Evolutionary conservation across 2,329 filamentous ascomycete species (phyloP).

Genomic region (Nannizziopsis arthrosporioides): DNA sequence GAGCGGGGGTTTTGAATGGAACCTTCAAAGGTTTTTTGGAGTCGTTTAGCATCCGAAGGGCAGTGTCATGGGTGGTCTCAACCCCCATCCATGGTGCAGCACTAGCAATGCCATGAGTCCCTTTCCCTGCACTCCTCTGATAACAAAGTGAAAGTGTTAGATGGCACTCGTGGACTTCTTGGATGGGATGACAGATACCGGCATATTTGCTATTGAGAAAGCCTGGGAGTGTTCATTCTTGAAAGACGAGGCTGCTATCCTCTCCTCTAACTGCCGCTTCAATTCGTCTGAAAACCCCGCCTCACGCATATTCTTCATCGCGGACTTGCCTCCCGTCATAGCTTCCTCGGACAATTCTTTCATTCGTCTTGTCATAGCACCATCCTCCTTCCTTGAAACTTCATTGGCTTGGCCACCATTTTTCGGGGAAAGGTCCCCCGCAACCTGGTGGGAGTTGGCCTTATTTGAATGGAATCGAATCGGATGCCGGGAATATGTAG

Average conservation of each 20-base stretch:
- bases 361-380: slow-evolving; percentile 48
- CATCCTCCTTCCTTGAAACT: slow-evolving; percentile 28
- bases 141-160: neutral
- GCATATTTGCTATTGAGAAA: slow-evolving; percentile 44
- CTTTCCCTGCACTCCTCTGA: slow-evolving; percentile 50
- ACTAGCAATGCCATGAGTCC: slow-evolving; percentile 55
- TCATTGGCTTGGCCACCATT: slow-evolving; percentile 12
- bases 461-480: neutral
- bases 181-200: slow-evolving; percentile 26
- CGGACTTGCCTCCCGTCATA: slow-evolving; percentile 44
- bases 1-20: slow-evolving; percentile 31
- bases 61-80: slow-evolving; percentile 62
- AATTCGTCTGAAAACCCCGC: slow-evolving; percentile 53
- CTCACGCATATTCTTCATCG: slow-evolving; percentile 47
- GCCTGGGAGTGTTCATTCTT: slow-evolving; percentile 42
- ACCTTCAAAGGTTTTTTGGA: slow-evolving; percentile 46
- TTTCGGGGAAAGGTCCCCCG: neutral
- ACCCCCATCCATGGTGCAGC: slow-evolving; percentile 65
- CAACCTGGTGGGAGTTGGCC: slow-evolving; percentile 13
- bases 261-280: slow-evolving; percentile 46
- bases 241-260: slow-evolving; percentile 46
- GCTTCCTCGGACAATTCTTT: slow-evolving; percentile 50
- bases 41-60: slow-evolving; percentile 66
- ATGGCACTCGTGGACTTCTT: neutral
- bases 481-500: neutral